Evolutionary conservation across 208 protist genomes (phyloP), one percentile per base, ranked within the genome.

Genomic region (Trypanosoma boissoni): DNA sequence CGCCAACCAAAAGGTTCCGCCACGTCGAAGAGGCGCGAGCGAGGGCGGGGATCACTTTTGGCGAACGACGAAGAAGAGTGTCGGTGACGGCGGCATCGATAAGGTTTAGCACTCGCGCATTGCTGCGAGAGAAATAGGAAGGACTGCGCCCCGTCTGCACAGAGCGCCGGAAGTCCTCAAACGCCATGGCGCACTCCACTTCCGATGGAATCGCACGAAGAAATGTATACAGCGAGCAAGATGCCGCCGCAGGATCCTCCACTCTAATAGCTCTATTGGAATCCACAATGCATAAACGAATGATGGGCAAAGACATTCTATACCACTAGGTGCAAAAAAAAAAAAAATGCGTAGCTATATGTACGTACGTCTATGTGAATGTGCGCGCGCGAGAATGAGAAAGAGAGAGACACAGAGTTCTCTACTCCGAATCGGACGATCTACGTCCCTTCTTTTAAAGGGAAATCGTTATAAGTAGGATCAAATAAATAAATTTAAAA

Each of bases 191-290:
- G 27, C 61, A 53, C 55, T 93, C 86, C 2, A 60, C 54, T 0
- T 16, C 12, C 29, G 68, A 78, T 0, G 82, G 86, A 44, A 80
- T 61, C n/a, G 83, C 81, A 53, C 78, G 80, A 29, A 91, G 67
- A 56, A 94, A 94, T 3, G 81, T 83, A 68, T 94, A 94, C 2
- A 94, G 72, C 28, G 82, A 83, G 9, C 68, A 77, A 23, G 71
- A 78, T 34, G 79, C 75, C 27, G 64, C 59, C 14, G 76, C 69
- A 2, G 78, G 78, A 51, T 94, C 78, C 26, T 65, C 34, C 1
- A 76, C 67, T 18, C 76, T 49, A 5, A 62, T 78, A 29, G 73
- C 67, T 29, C 82, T 84, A 14, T 86, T 70, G 12, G 21, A 10
- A 27, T 76, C 68, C 3, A 80, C 85, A 6, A 43, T 55, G 8